phyloP scores from a whole-genome alignment of 2,329 filamentous ascomycete genomes.

The Aspergillus transmontanensis region DNA sequence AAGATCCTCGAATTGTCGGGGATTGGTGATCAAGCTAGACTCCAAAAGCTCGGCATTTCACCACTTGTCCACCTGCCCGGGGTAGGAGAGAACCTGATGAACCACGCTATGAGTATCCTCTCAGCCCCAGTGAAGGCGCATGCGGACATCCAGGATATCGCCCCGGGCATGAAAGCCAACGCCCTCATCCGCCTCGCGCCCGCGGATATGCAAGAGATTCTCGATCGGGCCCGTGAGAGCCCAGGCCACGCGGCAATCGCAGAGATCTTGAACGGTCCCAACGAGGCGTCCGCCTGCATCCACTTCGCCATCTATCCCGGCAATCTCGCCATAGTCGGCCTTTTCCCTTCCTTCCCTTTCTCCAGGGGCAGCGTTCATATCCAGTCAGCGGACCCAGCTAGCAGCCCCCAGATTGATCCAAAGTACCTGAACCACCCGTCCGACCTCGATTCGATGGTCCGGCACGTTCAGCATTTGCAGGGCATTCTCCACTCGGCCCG shows the following conservation, averaged over 20 bases:
- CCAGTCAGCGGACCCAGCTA: conserved; percentile 31
- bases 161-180: background rate
- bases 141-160: background rate
- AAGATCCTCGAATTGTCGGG: conserved; percentile 64
- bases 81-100: conserved; percentile 56
- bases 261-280: conserved; percentile 19
- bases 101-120: conserved; percentile 36
- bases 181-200: background rate
- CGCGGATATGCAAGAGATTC: background rate
- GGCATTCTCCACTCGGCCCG: conserved; percentile 8
- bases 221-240: background rate
- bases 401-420: conserved; percentile 48
- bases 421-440: conserved; percentile 46
- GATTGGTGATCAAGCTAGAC: conserved; percentile 53
- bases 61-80: conserved; percentile 48
- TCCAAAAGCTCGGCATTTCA: conserved; percentile 45
- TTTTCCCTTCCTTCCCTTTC: conserved; percentile 32
- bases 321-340: background rate
- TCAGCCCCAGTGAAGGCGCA: background rate
- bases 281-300: conserved; percentile 12
- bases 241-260: background rate
- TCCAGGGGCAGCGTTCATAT: conserved; percentile 36
- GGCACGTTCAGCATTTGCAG: conserved; percentile 27
- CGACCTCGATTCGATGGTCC: conserved; percentile 45
- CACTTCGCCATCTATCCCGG: conserved; percentile 16